A percentile compares a stretch with the other conserved stretches of the same genome.
Conservation (phyloP, 2,329 filamentous ascomycete genomes). For the Penicillium sp. region DNA sequence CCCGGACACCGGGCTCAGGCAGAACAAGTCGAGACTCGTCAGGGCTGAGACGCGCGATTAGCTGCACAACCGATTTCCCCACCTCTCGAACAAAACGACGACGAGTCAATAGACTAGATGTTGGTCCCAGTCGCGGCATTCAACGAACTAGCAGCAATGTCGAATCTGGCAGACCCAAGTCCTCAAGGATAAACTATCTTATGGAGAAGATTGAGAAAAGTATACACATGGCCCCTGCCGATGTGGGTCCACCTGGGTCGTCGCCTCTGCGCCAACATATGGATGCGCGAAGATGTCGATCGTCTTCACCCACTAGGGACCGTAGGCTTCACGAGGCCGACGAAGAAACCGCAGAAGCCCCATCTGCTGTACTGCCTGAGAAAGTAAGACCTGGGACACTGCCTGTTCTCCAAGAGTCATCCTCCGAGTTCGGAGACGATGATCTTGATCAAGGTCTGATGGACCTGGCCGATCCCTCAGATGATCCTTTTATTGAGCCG, state of each 20-base stretch:
- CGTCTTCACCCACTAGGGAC: constrained; percentile 35
- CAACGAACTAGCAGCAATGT: constrained; percentile 43
- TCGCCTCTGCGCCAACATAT: constrained; percentile 44
- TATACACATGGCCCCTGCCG: constrained; percentile 36
- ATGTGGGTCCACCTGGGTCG: constrained; percentile 43
- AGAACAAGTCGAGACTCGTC: constrained; percentile 46
- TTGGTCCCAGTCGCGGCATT: constrained; percentile 49
- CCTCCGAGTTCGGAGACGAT: constrained; percentile 51
- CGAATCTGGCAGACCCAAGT: constrained; percentile 40
- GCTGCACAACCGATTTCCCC: constrained; percentile 70
- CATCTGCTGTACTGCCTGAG: neutral
- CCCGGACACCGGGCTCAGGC: constrained; percentile 59
- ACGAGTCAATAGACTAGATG: constrained; percentile 53
- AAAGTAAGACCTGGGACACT: neutral
- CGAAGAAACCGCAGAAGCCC: constrained; percentile 1
- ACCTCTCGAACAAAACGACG: constrained; percentile 61
- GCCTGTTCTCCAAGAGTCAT: constrained; percentile 27
- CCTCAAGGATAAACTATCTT: constrained; percentile 56
- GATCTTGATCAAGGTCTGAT: constrained; percentile 49
- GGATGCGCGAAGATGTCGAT: constrained; percentile 32
- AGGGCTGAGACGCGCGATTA: constrained; percentile 63
- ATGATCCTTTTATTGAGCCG: constrained; percentile 31
- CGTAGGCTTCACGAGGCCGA: constrained; percentile 9
- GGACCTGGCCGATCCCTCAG: constrained; percentile 39
- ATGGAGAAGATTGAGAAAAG: constrained; percentile 65